These are phyloP conservation scores for Stachybotrys chlorohalonatus DNA, from an alignment of 2,329 filamentous ascomycete species.

Conservation along the genomic window DNA sequence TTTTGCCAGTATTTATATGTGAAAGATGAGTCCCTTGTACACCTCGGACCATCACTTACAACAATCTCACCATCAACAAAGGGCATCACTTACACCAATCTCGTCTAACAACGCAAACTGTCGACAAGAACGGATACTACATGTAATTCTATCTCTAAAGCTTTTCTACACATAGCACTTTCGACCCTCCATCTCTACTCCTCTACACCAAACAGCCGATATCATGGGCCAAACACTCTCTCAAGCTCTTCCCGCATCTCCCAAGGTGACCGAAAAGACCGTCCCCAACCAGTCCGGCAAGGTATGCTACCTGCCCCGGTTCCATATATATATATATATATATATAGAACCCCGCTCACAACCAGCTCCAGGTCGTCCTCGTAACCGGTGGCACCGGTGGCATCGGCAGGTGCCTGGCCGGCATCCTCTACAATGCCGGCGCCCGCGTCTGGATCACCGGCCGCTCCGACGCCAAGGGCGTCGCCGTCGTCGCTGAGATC, in stretches of 20 bases:
- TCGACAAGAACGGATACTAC: too few species aligned
- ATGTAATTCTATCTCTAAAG: not conserved
- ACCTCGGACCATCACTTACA: too few species aligned
- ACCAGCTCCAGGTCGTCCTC: conserved; percentile 17
- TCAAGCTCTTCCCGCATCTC: not conserved
- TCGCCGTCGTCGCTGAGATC: not conserved
- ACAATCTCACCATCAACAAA: too few species aligned
- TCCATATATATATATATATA: too few species aligned
- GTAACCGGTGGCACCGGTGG: conserved; percentile 25
- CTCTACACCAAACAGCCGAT: not conserved
- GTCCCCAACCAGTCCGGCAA: conserved; percentile 5
- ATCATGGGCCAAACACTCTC: not conserved
- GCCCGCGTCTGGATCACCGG: conserved; percentile 40
- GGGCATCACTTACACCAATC: too few species aligned
- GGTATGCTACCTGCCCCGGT: not conserved
- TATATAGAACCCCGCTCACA: too few species aligned
- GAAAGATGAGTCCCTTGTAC: too few species aligned
- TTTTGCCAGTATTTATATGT: too few species aligned
- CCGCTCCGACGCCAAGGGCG: conserved; percentile 14
- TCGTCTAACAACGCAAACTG: too few species aligned
- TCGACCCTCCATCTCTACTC: not conserved
- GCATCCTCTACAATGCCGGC: conserved; percentile 37
- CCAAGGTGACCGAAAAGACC: conserved; percentile 3
- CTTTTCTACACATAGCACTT: not conserved
- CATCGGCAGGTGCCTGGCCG: conserved; percentile 34